Evolutionary conservation across 306 rosid species (phyloP), one percentile per base, ranked within the genome.

Genomic region (Cicer cuneatum): DNA sequence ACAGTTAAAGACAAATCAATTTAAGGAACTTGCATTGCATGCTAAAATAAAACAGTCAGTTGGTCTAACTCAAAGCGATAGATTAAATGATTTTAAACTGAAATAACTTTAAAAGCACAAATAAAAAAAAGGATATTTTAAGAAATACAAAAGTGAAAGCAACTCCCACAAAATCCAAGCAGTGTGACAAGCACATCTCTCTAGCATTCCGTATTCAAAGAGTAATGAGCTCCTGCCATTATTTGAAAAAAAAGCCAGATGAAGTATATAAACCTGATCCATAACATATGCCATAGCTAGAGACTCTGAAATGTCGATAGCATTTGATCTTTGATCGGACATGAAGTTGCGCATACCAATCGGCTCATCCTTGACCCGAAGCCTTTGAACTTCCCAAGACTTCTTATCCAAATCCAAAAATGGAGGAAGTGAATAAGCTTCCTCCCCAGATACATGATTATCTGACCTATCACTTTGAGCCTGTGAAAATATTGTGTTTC

Each of bases 271-370:
- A 75, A 91, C 98, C 98, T 94, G 98, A 91, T 94, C 98, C 96
- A 94, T 91, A 66, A 94, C 96, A 81, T 94, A 88, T 9, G 97
- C 98, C 93, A 88, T 81, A 19, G 97, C 98, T 10, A 91, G 62
- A 80, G 98, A 84, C 66, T 85, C 89, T 12, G 97, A 85, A 60
- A 94, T 90, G 83, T 90, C 89, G 67, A 89, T 53, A 18, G 97
- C 98, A 87, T 77, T 88, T 8, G 83, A 86, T 68, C 79, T 87
- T 79, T 90, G 89, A 78, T 91, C 96, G 10, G 87, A 83, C 77
- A 77, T 88, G 66, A 91, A 85, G 65, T 76, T 82, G 79, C 52
- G 73, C 78, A 83, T 81, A 62, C 77, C 72, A 51, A 61, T 37
- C 1, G 83, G 66, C 51, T 86, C 89, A 21, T 87, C 86, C 54